These are phyloP conservation scores for Aspergillus sp. DNA, from an alignment of 2,329 filamentous ascomycete genomes.

Conservation along the genomic window DNA sequence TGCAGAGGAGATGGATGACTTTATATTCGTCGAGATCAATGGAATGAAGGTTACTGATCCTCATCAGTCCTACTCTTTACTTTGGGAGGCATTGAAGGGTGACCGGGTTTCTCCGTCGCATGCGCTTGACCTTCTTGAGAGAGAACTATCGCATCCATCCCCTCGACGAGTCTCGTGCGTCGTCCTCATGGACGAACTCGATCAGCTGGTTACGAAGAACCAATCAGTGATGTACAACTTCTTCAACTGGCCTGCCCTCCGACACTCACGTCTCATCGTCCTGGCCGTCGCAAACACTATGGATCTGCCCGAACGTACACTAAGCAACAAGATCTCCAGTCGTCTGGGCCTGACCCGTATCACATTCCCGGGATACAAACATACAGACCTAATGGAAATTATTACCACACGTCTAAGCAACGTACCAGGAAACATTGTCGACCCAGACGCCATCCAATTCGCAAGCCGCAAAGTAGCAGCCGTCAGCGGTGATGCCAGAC, in stretches of 20 bases:
- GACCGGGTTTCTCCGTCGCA: slow-evolving; percentile 89
- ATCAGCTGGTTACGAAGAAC: slow-evolving; percentile 95
- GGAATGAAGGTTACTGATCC: slow-evolving; percentile 99
- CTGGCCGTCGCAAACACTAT: slow-evolving; percentile 98
- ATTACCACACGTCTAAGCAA: slow-evolving; percentile 89
- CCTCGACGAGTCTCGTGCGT: slow-evolving; percentile 90
- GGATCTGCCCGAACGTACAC: slow-evolving; percentile 90
- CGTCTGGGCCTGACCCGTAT: slow-evolving; percentile 84
- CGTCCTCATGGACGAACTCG: slow-evolving; percentile 95
- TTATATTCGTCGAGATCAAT: slow-evolving; percentile 99
- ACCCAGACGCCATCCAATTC: slow-evolving; percentile 90
- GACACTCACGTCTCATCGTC: slow-evolving; percentile 88
- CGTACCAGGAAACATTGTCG: slow-evolving; percentile 82
- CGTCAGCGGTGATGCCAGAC: slow-evolving; percentile 86
- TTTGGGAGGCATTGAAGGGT: slow-evolving; percentile 94
- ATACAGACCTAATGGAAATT: slow-evolving; percentile 95
- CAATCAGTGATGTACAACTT: slow-evolving; percentile 99
- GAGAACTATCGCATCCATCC: slow-evolving; percentile 86
- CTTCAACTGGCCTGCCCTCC: slow-evolving; percentile 95
- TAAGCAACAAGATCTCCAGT: slow-evolving; percentile 98
- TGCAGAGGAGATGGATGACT: slow-evolving; percentile 90
- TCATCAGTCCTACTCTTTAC: slow-evolving; percentile 86
- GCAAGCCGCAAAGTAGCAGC: slow-evolving; percentile 94
- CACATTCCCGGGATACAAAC: slow-evolving; percentile 94
- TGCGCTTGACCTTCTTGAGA: slow-evolving; percentile 80